Base-by-base conservation (phyloP, 1,284 basidiomycete genomes). In the Trametes polyzona region DNA sequence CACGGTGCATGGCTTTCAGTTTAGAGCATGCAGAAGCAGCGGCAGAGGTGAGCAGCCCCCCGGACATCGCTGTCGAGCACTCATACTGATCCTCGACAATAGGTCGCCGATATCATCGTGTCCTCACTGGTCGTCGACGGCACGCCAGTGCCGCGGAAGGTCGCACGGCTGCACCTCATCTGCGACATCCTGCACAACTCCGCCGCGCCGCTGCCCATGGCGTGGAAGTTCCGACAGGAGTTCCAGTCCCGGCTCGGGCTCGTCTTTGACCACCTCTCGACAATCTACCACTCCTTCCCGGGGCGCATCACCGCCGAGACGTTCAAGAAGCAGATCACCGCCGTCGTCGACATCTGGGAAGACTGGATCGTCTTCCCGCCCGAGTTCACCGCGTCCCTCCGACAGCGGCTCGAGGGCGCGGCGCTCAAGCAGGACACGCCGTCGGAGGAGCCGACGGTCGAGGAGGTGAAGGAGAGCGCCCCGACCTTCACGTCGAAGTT, bases 141-240 rank as follows among this genome's bases (percentile, higher is more conserved):
- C 16, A 99, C 97, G 0, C 90, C 97, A 0, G 90, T 99, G 11
- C 96, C 97, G 33, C 87, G 96, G 62, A 99, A 99, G 72, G 84
- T 99, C 46, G 94, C 97, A 6, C 87, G 97, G 8, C 83, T 99
- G 24, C 90, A 98, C 74, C 83, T 98, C 43, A 92, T 99, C 52
- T 98, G 95, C 67, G 97, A 99, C 69, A 97, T 99, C 61, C 81
- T 99, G 26, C 95, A 98, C 77, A 99, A 99, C 71, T 95, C 93
- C 2, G 95, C 94, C 35, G 90, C 89, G 4, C 78, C 93, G 3
- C 81, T 95, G 9, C 89, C 92, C 2, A 92, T 90, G 72, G 93
- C 93, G 16, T 98, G 95, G 95, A 93, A 93, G 70, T 98, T 93
- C 73, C 87, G 96, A 30, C 87, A 92, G 59, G 91, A 95, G 62